Conservation (phyloP, 495 filamentous ascomycete species). For the Clavariopsis aquatica region DNA sequence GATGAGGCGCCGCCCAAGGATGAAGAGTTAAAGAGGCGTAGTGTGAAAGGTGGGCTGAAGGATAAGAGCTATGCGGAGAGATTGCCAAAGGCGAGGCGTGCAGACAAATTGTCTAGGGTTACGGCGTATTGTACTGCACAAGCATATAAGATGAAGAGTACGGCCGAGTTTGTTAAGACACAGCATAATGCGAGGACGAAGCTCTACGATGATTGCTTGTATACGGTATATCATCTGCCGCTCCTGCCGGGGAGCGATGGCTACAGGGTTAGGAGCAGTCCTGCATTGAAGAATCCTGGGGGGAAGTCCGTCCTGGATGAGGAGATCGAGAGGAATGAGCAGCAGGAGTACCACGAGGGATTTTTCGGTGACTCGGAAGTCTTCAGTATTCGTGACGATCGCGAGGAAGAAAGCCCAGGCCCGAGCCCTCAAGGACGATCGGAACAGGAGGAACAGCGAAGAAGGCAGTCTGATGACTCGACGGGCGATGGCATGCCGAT, state of each 20-base stretch:
- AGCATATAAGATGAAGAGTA: slow-evolving; percentile 81
- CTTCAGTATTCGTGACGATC: slow-evolving; percentile 37
- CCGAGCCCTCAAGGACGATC: slow-evolving; percentile 52
- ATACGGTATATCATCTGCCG: slow-evolving; percentile 91
- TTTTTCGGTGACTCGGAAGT: slow-evolving; percentile 63
- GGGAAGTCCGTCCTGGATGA: slow-evolving; percentile 92
- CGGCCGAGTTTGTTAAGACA: slow-evolving; percentile 83
- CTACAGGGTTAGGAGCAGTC: slow-evolving; percentile 83
- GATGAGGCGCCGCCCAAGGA: slow-evolving; percentile 75
- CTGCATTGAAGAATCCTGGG: slow-evolving; percentile 86
- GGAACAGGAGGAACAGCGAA: slow-evolving; percentile 35
- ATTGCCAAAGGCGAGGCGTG: slow-evolving; percentile 81
- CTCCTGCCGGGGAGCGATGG: slow-evolving; percentile 82
- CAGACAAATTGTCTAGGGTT: slow-evolving; percentile 83
- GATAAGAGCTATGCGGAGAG: slow-evolving; percentile 96
- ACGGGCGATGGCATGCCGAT: slow-evolving; percentile 24
- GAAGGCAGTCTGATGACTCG: slow-evolving; percentile 5
- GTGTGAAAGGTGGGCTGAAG: slow-evolving; percentile 59
- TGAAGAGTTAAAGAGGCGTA: slow-evolving; percentile 66
- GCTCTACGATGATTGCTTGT: slow-evolving; percentile 98
- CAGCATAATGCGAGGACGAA: slow-evolving; percentile 93
- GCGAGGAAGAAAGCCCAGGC: slow-evolving; percentile 50
- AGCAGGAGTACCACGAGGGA: slow-evolving; percentile 84
- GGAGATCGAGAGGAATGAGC: slow-evolving; percentile 93
- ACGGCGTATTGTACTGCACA: slow-evolving; percentile 98